These are phyloP conservation scores for Gracilaria caudata DNA, from an alignment of 23 red algal species.

Conservation along the genomic window DNA sequence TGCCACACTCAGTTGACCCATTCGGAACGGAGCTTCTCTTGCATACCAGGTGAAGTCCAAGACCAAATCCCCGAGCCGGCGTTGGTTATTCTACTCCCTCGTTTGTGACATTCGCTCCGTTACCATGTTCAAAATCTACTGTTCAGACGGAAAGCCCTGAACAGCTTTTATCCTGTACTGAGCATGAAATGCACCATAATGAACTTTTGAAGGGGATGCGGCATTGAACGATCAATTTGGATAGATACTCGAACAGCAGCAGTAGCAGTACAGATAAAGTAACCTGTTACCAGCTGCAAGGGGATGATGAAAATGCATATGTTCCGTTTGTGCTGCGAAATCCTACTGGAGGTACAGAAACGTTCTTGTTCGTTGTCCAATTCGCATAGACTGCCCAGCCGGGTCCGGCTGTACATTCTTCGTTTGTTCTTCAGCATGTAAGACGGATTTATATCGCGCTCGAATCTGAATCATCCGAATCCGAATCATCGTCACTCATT, in stretches of 20 bases:
- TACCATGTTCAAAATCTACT: not conserved
- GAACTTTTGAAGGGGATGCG: no score
- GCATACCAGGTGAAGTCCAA: not conserved
- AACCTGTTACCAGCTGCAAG: no score
- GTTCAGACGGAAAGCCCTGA: not conserved
- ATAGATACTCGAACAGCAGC: no score
- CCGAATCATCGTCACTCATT: constrained; percentile 14
- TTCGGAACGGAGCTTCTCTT: not conserved
- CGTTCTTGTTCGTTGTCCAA: not conserved
- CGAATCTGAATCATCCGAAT: constrained; percentile 11
- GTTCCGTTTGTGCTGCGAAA: not conserved
- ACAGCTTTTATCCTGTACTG: not conserved
- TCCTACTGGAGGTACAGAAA: not conserved
- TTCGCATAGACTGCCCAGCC: not conserved
- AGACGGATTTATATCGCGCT: not conserved
- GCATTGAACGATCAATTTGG: no score
- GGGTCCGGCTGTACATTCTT: not conserved
- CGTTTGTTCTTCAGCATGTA: not conserved
- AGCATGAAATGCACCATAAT: not conserved
- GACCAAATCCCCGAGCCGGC: not conserved
- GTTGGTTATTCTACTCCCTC: not conserved
- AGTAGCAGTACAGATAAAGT: no score
- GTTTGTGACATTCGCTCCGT: not conserved
- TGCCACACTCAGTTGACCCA: not conserved
- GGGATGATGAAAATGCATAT: not conserved